Evolutionary conservation across 345 rosid species (phyloP).

Genomic region (Aurinia saxatilis): DNA sequence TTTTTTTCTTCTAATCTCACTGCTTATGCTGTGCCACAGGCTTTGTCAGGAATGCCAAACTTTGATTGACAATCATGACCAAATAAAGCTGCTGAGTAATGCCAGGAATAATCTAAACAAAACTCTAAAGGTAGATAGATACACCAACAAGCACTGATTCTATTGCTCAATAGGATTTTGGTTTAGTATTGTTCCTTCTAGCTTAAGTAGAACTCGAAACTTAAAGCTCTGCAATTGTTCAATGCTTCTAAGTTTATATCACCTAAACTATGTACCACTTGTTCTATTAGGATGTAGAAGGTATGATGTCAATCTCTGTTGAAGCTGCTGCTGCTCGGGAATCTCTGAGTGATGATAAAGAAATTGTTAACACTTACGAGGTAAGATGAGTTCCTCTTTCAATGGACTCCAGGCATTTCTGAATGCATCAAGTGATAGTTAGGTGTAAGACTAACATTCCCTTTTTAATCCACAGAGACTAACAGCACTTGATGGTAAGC

Average conservation of each 20-base stretch:
- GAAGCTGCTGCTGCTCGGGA: conserved; percentile 93
- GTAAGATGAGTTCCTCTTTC: conserved; percentile 34
- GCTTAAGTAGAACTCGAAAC: neutral
- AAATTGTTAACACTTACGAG: conserved; percentile 91
- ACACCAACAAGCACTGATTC: neutral
- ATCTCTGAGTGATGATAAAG: conserved; percentile 94
- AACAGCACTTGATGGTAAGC: conserved; percentile 96
- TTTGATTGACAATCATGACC: conserved; percentile 96
- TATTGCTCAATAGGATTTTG: neutral
- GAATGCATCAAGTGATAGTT: conserved; percentile 1
- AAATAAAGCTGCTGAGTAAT: conserved; percentile 95
- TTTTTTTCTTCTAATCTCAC: neutral
- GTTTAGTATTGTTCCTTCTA: neutral
- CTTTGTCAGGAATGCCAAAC: conserved; percentile 93
- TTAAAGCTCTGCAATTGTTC: neutral
- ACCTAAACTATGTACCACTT: neutral
- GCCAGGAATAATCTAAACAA: conserved; percentile 86
- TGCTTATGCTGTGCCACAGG: conserved; percentile 40
- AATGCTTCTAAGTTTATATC: conserved; percentile 1
- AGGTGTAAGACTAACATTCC: neutral
- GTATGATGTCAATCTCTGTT: conserved; percentile 99
- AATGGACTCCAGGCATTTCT: conserved; percentile 1
- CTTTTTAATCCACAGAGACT: conserved; percentile 49
- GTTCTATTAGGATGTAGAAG: conserved; percentile 84
- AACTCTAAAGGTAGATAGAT: conserved; percentile 70